phyloP scores from a whole-genome alignment of 805 yeast genomes.

The Saccharomycopsis amapae region DNA sequence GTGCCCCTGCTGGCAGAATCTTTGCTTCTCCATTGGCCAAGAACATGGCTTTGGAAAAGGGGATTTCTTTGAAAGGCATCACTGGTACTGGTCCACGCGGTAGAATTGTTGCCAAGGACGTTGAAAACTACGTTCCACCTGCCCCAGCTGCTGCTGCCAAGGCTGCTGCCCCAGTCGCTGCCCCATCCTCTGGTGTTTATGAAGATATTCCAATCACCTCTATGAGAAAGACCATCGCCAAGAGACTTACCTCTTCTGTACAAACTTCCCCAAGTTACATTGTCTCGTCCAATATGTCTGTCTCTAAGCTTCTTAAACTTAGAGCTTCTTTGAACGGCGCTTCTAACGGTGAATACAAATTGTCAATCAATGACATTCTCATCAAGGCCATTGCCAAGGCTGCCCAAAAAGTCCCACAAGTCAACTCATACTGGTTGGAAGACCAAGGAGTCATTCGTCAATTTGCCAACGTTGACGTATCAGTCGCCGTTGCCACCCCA shows the following conservation, averaged over 20 bases:
- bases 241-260: constrained; percentile 81
- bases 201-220: constrained; percentile 79
- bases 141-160: constrained; percentile 38
- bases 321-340: constrained; percentile 83
- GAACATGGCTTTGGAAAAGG: constrained; percentile 85
- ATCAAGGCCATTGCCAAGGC: constrained; percentile 94
- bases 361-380: constrained; percentile 90
- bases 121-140: constrained; percentile 52
- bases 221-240: constrained; percentile 92
- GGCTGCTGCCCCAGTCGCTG: constrained; percentile 37
- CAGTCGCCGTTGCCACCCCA: constrained; percentile 98
- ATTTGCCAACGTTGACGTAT: constrained; percentile 86
- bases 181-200: constrained; percentile 52
- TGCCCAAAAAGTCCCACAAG: constrained; percentile 83
- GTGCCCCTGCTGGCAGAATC: constrained; percentile 56
- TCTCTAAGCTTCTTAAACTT: constrained; percentile 82
- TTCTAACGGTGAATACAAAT: constrained; percentile 79
- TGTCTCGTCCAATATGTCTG: constrained; percentile 81
- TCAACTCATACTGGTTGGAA: constrained; percentile 90
- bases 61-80: constrained; percentile 75
- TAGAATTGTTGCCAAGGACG: constrained; percentile 86
- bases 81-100: constrained; percentile 95
- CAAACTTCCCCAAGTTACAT: constrained; percentile 86
- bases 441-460: constrained; percentile 86
- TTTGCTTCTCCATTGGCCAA: constrained; percentile 95